Base-by-base conservation (phyloP, 768 basidiomycete species). In the Psilocybe tampanensis region DNA sequence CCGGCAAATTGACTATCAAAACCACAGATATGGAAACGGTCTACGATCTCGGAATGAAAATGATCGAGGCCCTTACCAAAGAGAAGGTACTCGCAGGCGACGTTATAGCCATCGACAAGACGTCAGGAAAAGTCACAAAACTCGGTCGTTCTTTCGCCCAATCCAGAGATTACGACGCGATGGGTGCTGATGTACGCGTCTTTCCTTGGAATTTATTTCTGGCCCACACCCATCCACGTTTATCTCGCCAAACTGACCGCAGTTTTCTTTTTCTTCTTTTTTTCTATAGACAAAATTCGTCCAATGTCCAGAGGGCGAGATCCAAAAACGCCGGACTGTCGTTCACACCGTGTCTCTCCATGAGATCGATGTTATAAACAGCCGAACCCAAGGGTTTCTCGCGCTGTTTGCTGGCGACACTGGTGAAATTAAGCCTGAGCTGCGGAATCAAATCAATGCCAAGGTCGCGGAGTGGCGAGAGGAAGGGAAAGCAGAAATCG, bases 21-120 rank as follows among this genome's bases (percentile, higher is more conserved):
- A 96, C 94, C 13, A 97, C 95, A 2, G 96, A 98, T 71, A 98
- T 99, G 97, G 97, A 98, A 77, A 98, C 97, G 4, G 90, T 99
- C 29, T 99, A 99, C 70, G 97, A 99, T 74, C 82, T 98, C 26
- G 97, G 97, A 11, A 93, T 89, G 48, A 99, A 98, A 82, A 98
- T 99, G 97, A 98, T 99, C 47, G 97, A 99, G 63, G 89, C 95
- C 3, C 76, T 99, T 24, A 90, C 94, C 36, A 97, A 98, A 74
- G 97, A 98, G 76, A 98, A 98, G 66, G 94, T 98, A 6, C 81
- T 94, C 6, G 89, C 89, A 0, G 97, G 97, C 22, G 97, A 99
- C 66, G 90, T 99, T 18, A 88, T 99, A 64, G 85, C 92, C 52
- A 98, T 99, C 66, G 97, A 98, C 80, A 98, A 98, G 71, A 94